phyloP scores from a whole-genome alignment of 768 basidiomycete species.

The Dacryopinax primogenitus region DNA sequence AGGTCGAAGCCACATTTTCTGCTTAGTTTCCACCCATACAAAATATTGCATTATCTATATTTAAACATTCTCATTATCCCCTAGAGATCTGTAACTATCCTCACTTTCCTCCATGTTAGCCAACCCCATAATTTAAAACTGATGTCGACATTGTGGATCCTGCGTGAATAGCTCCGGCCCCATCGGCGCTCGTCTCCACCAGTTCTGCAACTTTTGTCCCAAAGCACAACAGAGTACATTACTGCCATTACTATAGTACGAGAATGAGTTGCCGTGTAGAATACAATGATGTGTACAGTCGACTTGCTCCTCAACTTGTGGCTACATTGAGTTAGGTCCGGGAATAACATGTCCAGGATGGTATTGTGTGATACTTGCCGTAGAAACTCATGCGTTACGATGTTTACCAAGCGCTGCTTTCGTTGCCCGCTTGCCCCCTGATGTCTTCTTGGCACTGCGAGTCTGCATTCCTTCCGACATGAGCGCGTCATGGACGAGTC shows the following conservation, averaged over 20 bases:
- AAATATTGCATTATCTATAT: too few relatives aligned
- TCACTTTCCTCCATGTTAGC: too few relatives aligned
- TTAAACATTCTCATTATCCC: too few relatives aligned
- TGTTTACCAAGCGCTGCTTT: constrained; percentile 1
- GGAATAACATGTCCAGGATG: background rate
- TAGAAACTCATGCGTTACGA: background rate
- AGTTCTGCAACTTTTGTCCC: background rate
- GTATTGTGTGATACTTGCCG: constrained; percentile 1
- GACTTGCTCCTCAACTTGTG: background rate
- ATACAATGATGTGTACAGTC: background rate
- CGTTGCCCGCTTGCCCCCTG: background rate
- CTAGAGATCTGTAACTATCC: too few relatives aligned
- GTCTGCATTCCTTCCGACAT: background rate
- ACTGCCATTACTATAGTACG: constrained; percentile 6
- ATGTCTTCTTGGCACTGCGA: background rate
- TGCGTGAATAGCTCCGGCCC: background rate
- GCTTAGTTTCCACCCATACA: too few relatives aligned
- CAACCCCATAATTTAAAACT: background rate
- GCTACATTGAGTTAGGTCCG: background rate
- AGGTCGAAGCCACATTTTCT: background rate
- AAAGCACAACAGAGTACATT: background rate
- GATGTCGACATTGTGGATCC: too few relatives aligned
- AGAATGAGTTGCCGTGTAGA: background rate
- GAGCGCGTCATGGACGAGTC: background rate
- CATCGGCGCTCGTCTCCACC: background rate